A percentile compares a stretch with the other conserved stretches of the same genome.
Conservation (phyloP, 768 basidiomycete species). For the Leucogyrophana mollusca region DNA sequence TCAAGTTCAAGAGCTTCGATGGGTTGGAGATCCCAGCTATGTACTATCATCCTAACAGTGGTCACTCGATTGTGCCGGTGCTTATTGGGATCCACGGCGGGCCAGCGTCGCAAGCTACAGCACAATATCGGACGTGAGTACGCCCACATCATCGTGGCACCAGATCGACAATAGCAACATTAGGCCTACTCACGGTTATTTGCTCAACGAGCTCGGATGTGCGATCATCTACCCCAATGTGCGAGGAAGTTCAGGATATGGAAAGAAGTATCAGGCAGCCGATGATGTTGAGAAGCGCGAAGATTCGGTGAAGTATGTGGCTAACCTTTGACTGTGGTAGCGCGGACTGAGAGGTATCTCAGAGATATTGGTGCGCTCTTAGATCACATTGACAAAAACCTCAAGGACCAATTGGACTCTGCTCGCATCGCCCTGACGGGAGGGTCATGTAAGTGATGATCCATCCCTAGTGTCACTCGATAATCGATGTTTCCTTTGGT, state of each 20-base stretch:
- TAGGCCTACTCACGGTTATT: constrained; percentile 36
- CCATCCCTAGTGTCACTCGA: not conserved
- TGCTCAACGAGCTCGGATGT: constrained; percentile 40
- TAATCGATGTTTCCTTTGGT: not conserved
- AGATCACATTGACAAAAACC: constrained; percentile 30
- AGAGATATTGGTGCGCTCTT: constrained; percentile 39
- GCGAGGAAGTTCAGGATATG: constrained; percentile 41
- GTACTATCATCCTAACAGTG: constrained; percentile 37
- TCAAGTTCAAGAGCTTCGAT: constrained; percentile 42
- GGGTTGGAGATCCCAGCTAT: constrained; percentile 38
- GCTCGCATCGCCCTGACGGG: constrained; percentile 41
- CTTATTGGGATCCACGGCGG: constrained; percentile 41
- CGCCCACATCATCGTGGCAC: not conserved
- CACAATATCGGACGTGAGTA: constrained; percentile 30
- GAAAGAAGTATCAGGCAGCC: constrained; percentile 35
- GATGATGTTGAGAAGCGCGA: constrained; percentile 44
- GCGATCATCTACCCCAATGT: constrained; percentile 44
- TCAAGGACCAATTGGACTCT: constrained; percentile 32
- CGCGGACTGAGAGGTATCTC: not conserved
- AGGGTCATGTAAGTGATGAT: constrained; percentile 33
- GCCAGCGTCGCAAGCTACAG: constrained; percentile 35
- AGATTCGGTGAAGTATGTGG: constrained; percentile 38
- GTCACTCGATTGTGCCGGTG: constrained; percentile 27
- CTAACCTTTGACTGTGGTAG: not conserved
- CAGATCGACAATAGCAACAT: not conserved